These are phyloP conservation scores for Acanthamoeba culbertsoni DNA, from an alignment of 208 protist genomes.

Conservation along the genomic window DNA sequence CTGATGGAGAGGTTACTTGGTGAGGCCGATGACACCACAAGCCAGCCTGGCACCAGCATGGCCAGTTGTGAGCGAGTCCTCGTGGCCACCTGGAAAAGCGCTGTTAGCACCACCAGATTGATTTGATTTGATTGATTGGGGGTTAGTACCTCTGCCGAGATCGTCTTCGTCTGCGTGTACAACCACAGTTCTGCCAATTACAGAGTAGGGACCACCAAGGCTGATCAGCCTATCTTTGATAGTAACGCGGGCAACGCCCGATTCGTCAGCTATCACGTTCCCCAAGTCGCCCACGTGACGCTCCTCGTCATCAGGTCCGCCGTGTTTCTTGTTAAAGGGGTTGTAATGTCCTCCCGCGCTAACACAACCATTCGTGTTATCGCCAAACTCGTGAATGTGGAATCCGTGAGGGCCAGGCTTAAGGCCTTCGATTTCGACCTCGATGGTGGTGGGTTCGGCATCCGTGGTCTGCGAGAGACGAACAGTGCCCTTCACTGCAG, in stretches of 20 bases:
- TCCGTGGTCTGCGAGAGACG: not conserved
- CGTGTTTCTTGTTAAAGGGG: not conserved
- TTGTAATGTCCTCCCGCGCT: slow-evolving; percentile 22
- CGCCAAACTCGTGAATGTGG: slow-evolving; percentile 31
- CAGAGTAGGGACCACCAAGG: not conserved
- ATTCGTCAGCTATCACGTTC: not conserved
- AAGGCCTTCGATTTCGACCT: slow-evolving; percentile 7
- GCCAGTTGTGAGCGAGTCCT: slow-evolving; percentile 70
- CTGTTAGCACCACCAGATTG: too few species aligned
- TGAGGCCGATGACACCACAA: slow-evolving; percentile 77
- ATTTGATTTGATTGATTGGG: too few species aligned
- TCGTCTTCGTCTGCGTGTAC: not conserved
- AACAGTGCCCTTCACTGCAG: not conserved
- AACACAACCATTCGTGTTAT: slow-evolving; percentile 18
- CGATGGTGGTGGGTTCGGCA: not conserved
- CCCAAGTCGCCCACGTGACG: slow-evolving; percentile 16
- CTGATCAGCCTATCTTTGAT: not conserved
- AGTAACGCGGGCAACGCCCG: not conserved
- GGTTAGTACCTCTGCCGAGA: not conserved
- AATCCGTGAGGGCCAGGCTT: not conserved
- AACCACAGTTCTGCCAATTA: not conserved
- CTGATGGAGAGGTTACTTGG: not conserved
- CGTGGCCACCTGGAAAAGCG: slow-evolving; percentile 69
- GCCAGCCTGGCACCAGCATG: slow-evolving; percentile 73
- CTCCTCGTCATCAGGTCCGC: not conserved